These are phyloP conservation scores for Paecilomyces dactylethromorphus DNA, from an alignment of 2,329 filamentous ascomycete species.

Conservation along the genomic window DNA sequence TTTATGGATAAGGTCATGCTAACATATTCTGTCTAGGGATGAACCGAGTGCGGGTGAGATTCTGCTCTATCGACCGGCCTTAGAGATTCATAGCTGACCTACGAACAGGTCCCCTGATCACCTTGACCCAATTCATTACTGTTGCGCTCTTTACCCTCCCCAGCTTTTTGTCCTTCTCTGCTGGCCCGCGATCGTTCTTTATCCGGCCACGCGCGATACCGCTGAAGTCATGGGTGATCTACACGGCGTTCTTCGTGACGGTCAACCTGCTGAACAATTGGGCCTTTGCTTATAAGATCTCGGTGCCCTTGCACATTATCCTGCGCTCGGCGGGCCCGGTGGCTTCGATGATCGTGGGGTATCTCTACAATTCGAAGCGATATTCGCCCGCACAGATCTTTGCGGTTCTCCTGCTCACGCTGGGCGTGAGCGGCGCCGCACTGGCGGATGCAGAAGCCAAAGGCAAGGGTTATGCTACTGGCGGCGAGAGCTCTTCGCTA, in stretches of 20 bases:
- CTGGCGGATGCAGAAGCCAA: conserved; percentile 85
- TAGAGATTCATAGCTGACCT: not conserved
- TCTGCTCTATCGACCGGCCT: not conserved
- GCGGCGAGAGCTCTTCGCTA: conserved; percentile 27
- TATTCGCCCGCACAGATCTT: conserved; percentile 75
- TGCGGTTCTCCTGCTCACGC: conserved; percentile 74
- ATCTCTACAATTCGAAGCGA: conserved; percentile 67
- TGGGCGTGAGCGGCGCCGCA: conserved; percentile 80
- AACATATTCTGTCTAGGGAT: conserved; percentile 48
- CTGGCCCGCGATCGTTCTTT: conserved; percentile 60
- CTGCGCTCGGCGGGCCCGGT: conserved; percentile 91
- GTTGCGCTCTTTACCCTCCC: conserved; percentile 73
- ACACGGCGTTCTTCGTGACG: conserved; percentile 82
- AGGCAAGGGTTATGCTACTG: conserved; percentile 57
- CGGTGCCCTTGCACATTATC: conserved; percentile 94
- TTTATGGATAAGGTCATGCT: conserved; percentile 1
- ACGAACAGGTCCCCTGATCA: conserved; percentile 66
- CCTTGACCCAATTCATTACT: conserved; percentile 82
- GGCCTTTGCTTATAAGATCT: conserved; percentile 95
- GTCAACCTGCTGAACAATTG: conserved; percentile 98
- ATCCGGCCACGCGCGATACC: conserved; percentile 74
- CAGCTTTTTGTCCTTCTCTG: conserved; percentile 61
- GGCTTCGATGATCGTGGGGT: conserved; percentile 89
- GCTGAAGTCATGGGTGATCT: conserved; percentile 75
- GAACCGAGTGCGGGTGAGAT: conserved; percentile 72